Evolutionary conservation across 139 green algal species (phyloP), one percentile per base, ranked within the genome.

Genomic region (Dunaliella primolecta): DNA sequence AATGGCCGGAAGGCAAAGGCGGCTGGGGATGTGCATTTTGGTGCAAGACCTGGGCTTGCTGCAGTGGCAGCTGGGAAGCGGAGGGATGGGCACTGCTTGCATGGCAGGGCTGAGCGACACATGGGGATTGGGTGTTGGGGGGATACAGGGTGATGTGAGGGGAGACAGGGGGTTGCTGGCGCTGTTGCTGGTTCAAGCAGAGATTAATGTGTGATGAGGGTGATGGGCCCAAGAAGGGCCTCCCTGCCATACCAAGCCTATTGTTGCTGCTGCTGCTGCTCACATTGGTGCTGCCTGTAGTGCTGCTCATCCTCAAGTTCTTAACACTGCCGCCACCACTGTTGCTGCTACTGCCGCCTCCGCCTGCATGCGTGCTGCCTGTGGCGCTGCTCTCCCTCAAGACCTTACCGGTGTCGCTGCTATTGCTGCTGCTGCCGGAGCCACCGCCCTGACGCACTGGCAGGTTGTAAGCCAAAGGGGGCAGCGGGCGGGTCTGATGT

Each of bases 271-370:
- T 36, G 31, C 37, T 34, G 29, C 35, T 23, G 32, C 83, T 46
- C 34, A 23, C 55, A 70, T 33, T 27, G 33, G 27, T n/a, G 56
- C 30, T 64, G n/a, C 56, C 46, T 31, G 20, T 3, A 11, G 32
- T 57, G 64, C 56, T 25, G 36, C n/a, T n/a, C n/a, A n/a, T n/a
- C n/a, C n/a, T n/a, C n/a, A 56, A 25, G 20, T 35, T 57, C n/a
- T 86, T 25, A 72, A 33, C 75, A 31, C 29, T 36, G 37, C 32
- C 29, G 32, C 24, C 55, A 72, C 81, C 46, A 71, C 86, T 70
- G n/a, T n/a, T n/a, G n/a, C n/a, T n/a, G n/a, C n/a, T n/a, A n/a
- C n/a, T n/a, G n/a, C n/a, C n/a, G n/a, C n/a, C n/a, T n/a, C n/a
- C n/a, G n/a, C n/a, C n/a, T n/a, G n/a, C n/a, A n/a, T n/a, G n/a